Percentiles rank a stretch among this genome's conserved stretches.
Conservation (phyloP, 352 stramenopile genomes). For the Pythium periplocum region DNA sequence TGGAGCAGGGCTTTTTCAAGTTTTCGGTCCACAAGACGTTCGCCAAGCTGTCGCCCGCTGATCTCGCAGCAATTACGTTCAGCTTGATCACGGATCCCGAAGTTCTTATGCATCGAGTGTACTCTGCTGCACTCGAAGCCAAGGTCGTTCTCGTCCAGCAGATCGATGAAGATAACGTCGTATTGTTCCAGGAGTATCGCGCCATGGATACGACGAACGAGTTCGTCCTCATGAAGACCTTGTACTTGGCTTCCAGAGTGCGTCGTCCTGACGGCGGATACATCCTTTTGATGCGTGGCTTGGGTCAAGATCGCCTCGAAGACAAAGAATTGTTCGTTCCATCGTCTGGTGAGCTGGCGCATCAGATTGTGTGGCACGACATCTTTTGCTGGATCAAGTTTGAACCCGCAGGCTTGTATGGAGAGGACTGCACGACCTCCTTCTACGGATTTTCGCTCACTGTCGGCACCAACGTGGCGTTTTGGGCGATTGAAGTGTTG, state of each 20-base stretch:
- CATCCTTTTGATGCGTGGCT: slow-evolving; percentile 21
- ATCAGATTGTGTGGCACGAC: slow-evolving; percentile 21
- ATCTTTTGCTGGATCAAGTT: slow-evolving; percentile 28
- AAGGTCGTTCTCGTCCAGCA: slow-evolving; percentile 23
- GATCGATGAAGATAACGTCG: slow-evolving; percentile 23
- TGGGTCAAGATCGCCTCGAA: slow-evolving; percentile 26
- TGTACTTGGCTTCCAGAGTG: slow-evolving; percentile 13
- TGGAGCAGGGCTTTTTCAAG: slow-evolving; percentile 16
- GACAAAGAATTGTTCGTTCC: slow-evolving; percentile 20
- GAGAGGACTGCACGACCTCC: slow-evolving; percentile 24
- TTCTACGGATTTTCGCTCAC: slow-evolving; percentile 30
- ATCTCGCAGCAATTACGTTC: slow-evolving; percentile 7
- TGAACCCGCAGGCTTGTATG: slow-evolving; percentile 20
- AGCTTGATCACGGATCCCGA: slow-evolving; percentile 14
- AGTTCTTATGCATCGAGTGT: slow-evolving; percentile 11
- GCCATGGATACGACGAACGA: slow-evolving; percentile 20
- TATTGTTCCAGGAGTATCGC: slow-evolving; percentile 25
- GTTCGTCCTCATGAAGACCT: slow-evolving; percentile 20
- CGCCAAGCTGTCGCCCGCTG: neutral
- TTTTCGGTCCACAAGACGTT: slow-evolving; percentile 20
- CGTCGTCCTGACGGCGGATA: slow-evolving; percentile 4
- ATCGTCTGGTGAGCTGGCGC: slow-evolving; percentile 2
- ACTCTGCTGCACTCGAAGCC: slow-evolving; percentile 16
- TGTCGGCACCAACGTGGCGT: slow-evolving; percentile 29
- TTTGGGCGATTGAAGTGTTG: slow-evolving; percentile 39